These are phyloP conservation scores for Wickerhamiella parazyma DNA, from an alignment of 805 yeast genomes.

Conservation along the genomic window DNA sequence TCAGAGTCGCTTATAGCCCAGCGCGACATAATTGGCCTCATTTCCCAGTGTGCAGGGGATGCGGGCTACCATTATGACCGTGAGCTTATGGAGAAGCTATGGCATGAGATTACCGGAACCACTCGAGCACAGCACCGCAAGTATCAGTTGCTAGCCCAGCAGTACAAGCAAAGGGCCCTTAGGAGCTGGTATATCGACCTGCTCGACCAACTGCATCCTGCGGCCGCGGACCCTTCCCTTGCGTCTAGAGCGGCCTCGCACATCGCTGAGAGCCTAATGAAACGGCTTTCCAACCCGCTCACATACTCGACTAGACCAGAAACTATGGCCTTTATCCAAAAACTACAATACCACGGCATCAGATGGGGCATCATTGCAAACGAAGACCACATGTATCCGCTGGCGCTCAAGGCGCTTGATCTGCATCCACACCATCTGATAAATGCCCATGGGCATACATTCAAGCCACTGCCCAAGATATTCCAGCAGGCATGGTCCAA, in stretches of 20 bases:
- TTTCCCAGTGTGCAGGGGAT: not conserved
- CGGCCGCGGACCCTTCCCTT: not conserved
- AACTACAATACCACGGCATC: slow-evolving; percentile 11
- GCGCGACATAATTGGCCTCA: slow-evolving; percentile 1
- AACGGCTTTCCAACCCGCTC: slow-evolving; percentile 11
- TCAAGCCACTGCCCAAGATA: slow-evolving; percentile 21
- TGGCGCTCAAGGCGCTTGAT: slow-evolving; percentile 12
- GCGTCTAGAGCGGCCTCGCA: not conserved
- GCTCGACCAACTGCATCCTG: slow-evolving; percentile 8
- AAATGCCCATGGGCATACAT: slow-evolving; percentile 10
- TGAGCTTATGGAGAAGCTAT: slow-evolving; percentile 5
- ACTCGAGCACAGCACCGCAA: slow-evolving; percentile 15
- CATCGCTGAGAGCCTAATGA: not conserved
- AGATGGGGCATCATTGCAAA: slow-evolving; percentile 24
- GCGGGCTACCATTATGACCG: slow-evolving; percentile 6
- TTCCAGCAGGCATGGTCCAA: slow-evolving; percentile 16
- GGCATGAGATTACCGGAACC: slow-evolving; percentile 15
- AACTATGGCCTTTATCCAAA: slow-evolving; percentile 10
- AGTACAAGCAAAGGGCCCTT: slow-evolving; percentile 11
- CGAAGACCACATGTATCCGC: slow-evolving; percentile 17
- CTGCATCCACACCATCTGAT: slow-evolving; percentile 10
- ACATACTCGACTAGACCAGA: slow-evolving; percentile 15
- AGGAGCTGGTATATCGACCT: slow-evolving; percentile 11
- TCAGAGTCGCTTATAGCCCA: slow-evolving; percentile 18
- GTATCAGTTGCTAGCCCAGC: not conserved